Percentiles rank a stretch among this genome's conserved stretches.
phyloP scores from a whole-genome alignment of 176 grass and related monocot species.

The Avena sativa region DNA sequence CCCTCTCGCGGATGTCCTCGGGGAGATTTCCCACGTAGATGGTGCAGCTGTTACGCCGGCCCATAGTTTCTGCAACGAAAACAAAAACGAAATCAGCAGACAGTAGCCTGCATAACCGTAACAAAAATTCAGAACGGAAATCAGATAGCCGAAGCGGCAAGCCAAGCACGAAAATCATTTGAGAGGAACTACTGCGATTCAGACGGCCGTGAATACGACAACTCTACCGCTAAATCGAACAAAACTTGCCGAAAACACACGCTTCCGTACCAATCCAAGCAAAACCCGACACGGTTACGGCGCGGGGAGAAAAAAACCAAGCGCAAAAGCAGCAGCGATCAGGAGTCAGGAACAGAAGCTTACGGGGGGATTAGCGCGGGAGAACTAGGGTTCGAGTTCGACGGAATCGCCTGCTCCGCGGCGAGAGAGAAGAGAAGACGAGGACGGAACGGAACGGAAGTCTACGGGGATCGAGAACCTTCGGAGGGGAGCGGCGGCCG shows the following conservation, averaged over 20 bases:
- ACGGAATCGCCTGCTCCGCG: constrained; percentile 35
- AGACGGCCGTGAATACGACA: neutral
- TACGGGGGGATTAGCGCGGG: neutral
- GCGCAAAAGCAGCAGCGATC: neutral
- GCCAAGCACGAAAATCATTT: neutral
- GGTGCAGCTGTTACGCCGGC: constrained; percentile 63
- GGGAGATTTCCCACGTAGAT: constrained; percentile 97
- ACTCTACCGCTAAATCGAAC: neutral
- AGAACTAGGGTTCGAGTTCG: neutral
- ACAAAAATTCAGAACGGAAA: neutral
- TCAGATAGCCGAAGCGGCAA: neutral
- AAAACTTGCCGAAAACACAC: neutral
- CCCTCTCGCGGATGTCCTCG: constrained; percentile 73
- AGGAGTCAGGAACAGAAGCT: neutral
- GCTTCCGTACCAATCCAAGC: neutral
- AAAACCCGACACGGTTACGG: neutral
- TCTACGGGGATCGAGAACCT: constrained; percentile 36
- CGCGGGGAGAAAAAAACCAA: neutral
- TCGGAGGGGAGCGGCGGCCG: constrained; percentile 28
- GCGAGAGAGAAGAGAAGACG: constrained; percentile 4
- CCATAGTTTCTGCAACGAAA: constrained; percentile 62
- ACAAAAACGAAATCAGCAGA: neutral
- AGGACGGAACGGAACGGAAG: neutral
- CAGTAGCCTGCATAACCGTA: neutral
- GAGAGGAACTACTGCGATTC: neutral